A percentile compares a stretch with the other conserved stretches of the same genome.
phyloP scores from a whole-genome alignment of 176 grass and related monocot genomes.

The sorghum (Sorghum bicolor) region Sorghum_bicolor_NCBIv3 NC_012871.2:6736001-6736500 shows the following conservation, averaged over 20 bases:
- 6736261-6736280: not conserved
- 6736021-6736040: constrained; percentile 10
- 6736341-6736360: constrained; percentile 92
- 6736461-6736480: constrained; percentile 77
- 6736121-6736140: constrained; percentile 4
- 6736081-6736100: not conserved
- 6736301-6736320: constrained; percentile 55
- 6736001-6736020: not conserved
- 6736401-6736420: constrained; percentile 20
- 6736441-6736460: constrained; percentile 54
- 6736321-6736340: constrained; percentile 97
- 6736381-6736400: constrained; percentile 27
- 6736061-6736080: not conserved
- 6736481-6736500: constrained; percentile 77
- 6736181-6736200: not conserved
- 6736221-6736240: constrained; percentile 25
- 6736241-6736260: not conserved
- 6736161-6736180: not conserved
- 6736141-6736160: not conserved
- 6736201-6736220: not conserved
- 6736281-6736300: constrained; percentile 15
- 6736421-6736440: constrained; percentile 14
- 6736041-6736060: not conserved
- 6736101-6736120: not conserved
- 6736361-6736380: constrained; percentile 77